Percentiles rank a stretch among this genome's conserved stretches.
phyloP scores from a whole-genome alignment of 345 rosid species.

The Eucalyptus tenuipes region DNA sequence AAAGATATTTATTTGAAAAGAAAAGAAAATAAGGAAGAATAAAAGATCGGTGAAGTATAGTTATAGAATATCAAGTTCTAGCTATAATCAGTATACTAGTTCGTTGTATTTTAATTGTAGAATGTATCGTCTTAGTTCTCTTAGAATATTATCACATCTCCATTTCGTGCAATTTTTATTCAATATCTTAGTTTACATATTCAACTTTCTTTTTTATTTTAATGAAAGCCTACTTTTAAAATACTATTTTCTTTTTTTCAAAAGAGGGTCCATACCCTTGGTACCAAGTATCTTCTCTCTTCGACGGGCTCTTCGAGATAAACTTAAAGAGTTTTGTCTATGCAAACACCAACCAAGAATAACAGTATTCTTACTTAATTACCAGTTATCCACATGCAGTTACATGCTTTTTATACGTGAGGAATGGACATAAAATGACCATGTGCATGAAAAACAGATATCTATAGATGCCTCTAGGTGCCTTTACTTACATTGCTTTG shows the following conservation, averaged over 20 bases:
- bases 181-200: background rate
- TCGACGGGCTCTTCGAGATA: background rate
- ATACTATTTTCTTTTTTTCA: background rate
- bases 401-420: background rate
- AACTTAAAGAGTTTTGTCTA: background rate
- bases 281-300: background rate
- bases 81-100: accelerated
- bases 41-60: background rate
- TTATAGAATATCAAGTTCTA: background rate
- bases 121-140: background rate
- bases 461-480: background rate
- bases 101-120: background rate
- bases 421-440: background rate
- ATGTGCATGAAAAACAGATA: background rate
- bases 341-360: background rate
- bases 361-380: background rate
- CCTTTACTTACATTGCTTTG: background rate
- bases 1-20: background rate
- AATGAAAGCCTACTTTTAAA: background rate
- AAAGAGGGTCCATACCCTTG: background rate
- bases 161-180: background rate
- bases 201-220: background rate
- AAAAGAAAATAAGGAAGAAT: background rate
- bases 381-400: background rate
- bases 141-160: background rate